A percentile compares a stretch with the other conserved stretches of the same genome.
phyloP scores from a whole-genome alignment of 129 eudicot species.

The Lonicera japonica region DNA sequence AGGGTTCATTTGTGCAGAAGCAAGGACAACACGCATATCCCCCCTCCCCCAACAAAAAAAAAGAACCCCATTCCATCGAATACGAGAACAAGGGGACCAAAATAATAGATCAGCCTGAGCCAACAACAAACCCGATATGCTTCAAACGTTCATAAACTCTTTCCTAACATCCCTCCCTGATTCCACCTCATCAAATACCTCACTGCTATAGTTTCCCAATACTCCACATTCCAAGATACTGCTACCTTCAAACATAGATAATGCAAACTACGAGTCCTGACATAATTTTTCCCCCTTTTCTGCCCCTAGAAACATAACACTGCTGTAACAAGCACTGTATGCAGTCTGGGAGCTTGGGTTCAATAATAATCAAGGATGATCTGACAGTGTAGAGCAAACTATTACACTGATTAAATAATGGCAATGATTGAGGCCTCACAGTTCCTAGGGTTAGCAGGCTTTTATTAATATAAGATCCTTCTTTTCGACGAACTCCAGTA shows the following conservation, averaged over 20 bases:
- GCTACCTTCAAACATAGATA: neutral
- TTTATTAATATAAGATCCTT: conserved; percentile 92
- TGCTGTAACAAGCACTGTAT: conserved; percentile 13
- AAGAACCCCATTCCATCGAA: no score
- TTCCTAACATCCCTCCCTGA: neutral
- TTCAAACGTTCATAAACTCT: no score
- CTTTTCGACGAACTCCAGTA: conserved; percentile 85
- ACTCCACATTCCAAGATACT: neutral
- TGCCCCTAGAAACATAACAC: conserved; percentile 11
- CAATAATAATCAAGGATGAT: conserved; percentile 5
- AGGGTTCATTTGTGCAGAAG: no score
- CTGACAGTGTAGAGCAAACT: conserved; percentile 31
- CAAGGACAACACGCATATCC: no score
- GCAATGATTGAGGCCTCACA: conserved; percentile 67
- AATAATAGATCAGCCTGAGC: no score
- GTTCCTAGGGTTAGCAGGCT: conserved; percentile 99
- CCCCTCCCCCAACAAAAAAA: no score
- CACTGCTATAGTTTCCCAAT: neutral
- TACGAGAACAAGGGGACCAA: no score
- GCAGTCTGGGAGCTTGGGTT: conserved; percentile 9
- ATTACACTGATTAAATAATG: conserved; percentile 35
- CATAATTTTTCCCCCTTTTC: neutral
- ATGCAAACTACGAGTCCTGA: neutral
- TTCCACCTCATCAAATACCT: no score
- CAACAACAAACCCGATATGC: neutral